Percentiles rank a stretch among this genome's conserved stretches.
These are phyloP conservation scores for Suhomyces coccinellae DNA, from an alignment of 1,139 yeast species.

Conservation along the genomic window DNA sequence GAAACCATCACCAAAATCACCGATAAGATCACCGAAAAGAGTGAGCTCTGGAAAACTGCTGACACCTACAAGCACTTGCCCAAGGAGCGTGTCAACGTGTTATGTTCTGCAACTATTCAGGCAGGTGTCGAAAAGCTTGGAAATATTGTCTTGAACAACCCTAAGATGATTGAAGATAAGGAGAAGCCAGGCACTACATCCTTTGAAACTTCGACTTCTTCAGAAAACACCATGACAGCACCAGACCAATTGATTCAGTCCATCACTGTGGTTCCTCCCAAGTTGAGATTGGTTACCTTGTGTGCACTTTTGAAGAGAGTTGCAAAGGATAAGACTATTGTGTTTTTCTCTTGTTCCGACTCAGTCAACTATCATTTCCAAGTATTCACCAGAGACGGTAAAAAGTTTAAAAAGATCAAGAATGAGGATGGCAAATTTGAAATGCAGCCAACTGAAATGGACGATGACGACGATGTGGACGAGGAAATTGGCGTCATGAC, in stretches of 20 bases:
- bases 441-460: conserved; percentile 17
- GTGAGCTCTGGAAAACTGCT: conserved; percentile 40
- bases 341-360: conserved; percentile 91
- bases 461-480: conserved; percentile 20
- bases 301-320: conserved; percentile 62
- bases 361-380: conserved; percentile 90
- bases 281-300: conserved; percentile 78
- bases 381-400: conserved; percentile 62
- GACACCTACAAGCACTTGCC: conserved; percentile 61
- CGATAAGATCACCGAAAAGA: conserved; percentile 49
- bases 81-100: conserved; percentile 63
- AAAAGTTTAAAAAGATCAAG: conserved; percentile 34
- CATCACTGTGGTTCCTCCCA: conserved; percentile 83
- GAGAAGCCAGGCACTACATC: conserved; percentile 34
- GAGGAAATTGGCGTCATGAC: conserved; percentile 46
- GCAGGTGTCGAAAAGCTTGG: conserved; percentile 79
- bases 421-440: conserved; percentile 28
- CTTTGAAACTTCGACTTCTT: conserved; percentile 31
- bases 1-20: conserved; percentile 84
- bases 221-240: conserved; percentile 48
- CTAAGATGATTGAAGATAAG: conserved; percentile 57
- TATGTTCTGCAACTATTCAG: conserved; percentile 95
- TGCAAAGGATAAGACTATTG: conserved; percentile 58
- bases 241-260: conserved; percentile 90
- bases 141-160: conserved; percentile 66